Base-by-base conservation (phyloP, 2,329 filamentous ascomycete species). In the Juglanconis sp. region DNA sequence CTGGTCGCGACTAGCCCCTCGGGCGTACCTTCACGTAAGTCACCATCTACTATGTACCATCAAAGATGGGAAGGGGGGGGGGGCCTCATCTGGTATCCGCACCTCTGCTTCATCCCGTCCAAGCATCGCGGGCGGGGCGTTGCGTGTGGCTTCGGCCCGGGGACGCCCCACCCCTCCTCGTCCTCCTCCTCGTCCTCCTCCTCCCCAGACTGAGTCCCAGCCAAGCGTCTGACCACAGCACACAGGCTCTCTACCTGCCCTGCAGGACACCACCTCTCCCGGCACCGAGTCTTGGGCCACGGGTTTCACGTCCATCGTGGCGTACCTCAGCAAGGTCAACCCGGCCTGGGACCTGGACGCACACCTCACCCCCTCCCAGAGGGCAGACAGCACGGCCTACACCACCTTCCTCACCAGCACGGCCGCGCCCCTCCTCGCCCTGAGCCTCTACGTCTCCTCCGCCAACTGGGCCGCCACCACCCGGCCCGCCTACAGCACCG, bases 371-470 rank as follows among this genome's bases (percentile, higher is more conserved):
- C 63, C 73, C 34, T 63, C 68, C 5, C 77, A 79, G 66, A 67
- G 68, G 40, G 82, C 82, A 31, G 81, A 85, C 67, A 65, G 70
- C 52, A 69, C 78, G 65, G 85, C 79, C 63, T 81, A 83, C 74
- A 79, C 84, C 40, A 84, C 90, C 64, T 93, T 93, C 74, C 77
- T 97, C 66, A 81, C 87, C 71, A 84, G 87, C 32, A 87, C 88
- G 61, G 91, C 89, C n/a, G 86, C 87, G 53, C 86, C 89, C 36
- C 84, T 98, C 62, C 73, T 97, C 68, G 90, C 96, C 68, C 86
- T 97, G 60, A 93, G 88, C 55, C 87, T 98, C 67, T 98, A 96
- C 73, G 89, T 95, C 64, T 95, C 92, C 36, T 91, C 89, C 60
- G 86, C 92, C 65, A 97, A 98, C 77, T 99, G 95, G 83, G 81